Evolutionary conservation across 305 asterid genomes (phyloP).

Genomic region (Solanum hybrid): DNA sequence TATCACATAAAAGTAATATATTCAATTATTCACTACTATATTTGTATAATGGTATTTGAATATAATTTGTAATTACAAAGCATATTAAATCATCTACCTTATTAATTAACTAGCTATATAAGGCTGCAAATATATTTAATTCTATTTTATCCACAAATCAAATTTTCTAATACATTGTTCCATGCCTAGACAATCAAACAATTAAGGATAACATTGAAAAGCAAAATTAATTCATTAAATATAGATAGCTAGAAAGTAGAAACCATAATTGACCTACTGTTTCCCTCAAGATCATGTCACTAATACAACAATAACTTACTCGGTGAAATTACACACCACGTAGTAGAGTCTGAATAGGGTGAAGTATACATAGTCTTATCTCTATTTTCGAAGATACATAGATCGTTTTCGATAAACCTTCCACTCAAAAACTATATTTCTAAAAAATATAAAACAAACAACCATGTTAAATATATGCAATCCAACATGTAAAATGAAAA

Average conservation of each 20-base stretch:
- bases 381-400: neutral
- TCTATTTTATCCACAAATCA: neutral
- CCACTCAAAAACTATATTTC: neutral
- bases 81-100: neutral
- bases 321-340: neutral
- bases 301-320: neutral
- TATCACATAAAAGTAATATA: neutral
- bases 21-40: neutral
- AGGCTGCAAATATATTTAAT: neutral
- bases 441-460: neutral
- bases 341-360: fast-evolving
- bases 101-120: neutral
- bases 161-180: neutral
- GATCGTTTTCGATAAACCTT: neutral
- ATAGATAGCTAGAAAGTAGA: neutral
- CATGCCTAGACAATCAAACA: neutral
- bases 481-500: neutral
- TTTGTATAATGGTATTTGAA: neutral
- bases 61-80: neutral
- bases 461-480: neutral
- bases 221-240: neutral
- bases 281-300: neutral
- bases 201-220: neutral
- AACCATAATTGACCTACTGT: neutral
- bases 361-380: neutral